Base-by-base conservation (phyloP, 23 red algal species). In the Gracilaria domingensis region DNA sequence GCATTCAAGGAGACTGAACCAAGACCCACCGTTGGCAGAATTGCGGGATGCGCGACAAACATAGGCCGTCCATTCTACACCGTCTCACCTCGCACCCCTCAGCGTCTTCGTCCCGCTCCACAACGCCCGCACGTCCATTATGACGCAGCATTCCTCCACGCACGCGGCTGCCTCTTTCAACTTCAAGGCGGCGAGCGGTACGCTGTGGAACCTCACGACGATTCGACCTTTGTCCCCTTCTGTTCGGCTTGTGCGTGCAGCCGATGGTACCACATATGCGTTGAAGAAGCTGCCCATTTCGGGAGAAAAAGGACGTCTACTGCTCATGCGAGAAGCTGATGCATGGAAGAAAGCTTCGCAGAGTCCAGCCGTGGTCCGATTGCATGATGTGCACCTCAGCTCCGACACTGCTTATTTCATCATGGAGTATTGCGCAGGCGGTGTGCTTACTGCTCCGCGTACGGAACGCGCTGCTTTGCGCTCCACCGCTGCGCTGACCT, bases 391-490 rank as follows among this genome's bases (percentile, higher is more conserved):
- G 24, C 33, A 53, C 84, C 30, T 75, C 44, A 42, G 56, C 67
- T 23, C 35, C 30, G 42, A 54, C 18, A 88, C 66, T 33, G 71
- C 66, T 26, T 88, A 53, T 39, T 88, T 88, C 25, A 32, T 88
- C 32, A 76, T 65, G 48, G 67, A 75, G 28, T 88, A 77, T 66
- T 88, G 84, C 62, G 58, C 84, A 20, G 70, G 66, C 49, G 69
- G 84, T 45, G 29, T 61, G 42, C 84, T 88, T 21, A 88, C 57
- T 54, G 36, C 58, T 44, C 84, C 66, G 8, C 67, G 71, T 32
- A 32, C 84, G 0, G 84, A 88, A 53, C 84, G 64, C 42, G 42
- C 70, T 47, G 84, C 84, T 37, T 69, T 88, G 51, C 84, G 84
- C 33, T 21, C 66, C 17, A 75, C 45, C 49, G 65, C 84, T 50